phyloP scores from a whole-genome alignment of 345 rosid species.

The Rhodomyrtus tomentosa region DNA sequence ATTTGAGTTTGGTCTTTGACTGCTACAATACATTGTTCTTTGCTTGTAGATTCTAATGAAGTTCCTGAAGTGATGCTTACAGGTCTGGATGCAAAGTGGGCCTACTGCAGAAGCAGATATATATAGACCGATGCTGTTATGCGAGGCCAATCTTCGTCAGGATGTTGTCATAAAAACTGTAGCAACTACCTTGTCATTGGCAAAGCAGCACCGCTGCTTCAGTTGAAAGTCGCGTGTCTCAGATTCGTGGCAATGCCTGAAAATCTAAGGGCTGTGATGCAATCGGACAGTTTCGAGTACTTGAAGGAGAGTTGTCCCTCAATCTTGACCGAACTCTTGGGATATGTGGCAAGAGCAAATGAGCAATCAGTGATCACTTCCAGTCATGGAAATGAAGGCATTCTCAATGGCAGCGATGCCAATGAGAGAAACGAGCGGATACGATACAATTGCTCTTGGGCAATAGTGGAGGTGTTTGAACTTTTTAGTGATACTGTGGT shows the following conservation, averaged over 20 bases:
- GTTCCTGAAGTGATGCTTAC: too few species aligned
- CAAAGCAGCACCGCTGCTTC: slow-evolving; percentile 62
- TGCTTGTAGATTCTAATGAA: too few species aligned
- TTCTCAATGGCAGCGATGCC: too few species aligned
- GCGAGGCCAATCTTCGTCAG: slow-evolving; percentile 44
- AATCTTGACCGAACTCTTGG: slow-evolving; percentile 40
- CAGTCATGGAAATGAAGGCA: too few species aligned
- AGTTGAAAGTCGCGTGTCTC: slow-evolving; percentile 49
- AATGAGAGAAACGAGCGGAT: too few species aligned
- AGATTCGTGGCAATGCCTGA: slow-evolving; percentile 44
- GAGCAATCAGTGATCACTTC: slow-evolving; percentile 28
- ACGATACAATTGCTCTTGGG: too few species aligned
- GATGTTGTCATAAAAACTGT: slow-evolving; percentile 50
- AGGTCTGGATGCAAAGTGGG: slow-evolving; percentile 48
- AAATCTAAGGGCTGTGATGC: slow-evolving; percentile 58
- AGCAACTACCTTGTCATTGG: slow-evolving; percentile 56
- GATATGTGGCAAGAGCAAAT: slow-evolving; percentile 37
- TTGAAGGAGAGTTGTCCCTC: slow-evolving; percentile 48
- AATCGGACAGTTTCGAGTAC: slow-evolving; percentile 48
- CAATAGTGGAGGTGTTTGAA: too few species aligned
- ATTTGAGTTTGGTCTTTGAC: too few species aligned
- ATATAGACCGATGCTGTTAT: slow-evolving; percentile 39
- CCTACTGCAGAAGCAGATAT: slow-evolving; percentile 48
- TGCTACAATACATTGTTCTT: too few species aligned
- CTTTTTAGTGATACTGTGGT: too few species aligned